phyloP scores from a whole-genome alignment of 192 early-diverging fungal genomes.

The Phycomyces blakesleeanus region DNA sequence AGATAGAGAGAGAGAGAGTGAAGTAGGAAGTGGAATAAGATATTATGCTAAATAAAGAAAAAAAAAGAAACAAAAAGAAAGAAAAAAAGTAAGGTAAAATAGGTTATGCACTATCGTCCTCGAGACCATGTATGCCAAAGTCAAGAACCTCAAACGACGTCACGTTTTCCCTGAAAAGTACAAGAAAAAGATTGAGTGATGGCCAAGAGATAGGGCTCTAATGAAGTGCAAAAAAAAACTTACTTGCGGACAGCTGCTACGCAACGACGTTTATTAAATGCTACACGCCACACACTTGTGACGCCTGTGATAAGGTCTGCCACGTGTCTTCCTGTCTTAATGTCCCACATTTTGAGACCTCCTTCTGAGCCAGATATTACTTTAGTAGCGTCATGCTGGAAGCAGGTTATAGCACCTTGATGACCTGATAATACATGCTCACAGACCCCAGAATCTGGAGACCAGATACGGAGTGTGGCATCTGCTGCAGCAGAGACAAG shows the following conservation, averaged over 20 bases:
- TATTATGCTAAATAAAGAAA: no score
- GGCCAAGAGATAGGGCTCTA: neutral
- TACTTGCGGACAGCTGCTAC: constrained; percentile 73
- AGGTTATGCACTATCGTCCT: constrained; percentile 33
- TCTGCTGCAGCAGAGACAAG: constrained; percentile 96
- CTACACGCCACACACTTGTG: constrained; percentile 89
- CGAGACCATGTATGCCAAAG: constrained; percentile 61
- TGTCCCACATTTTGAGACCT: constrained; percentile 95
- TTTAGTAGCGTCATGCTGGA: constrained; percentile 92
- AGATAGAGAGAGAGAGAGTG: no score
- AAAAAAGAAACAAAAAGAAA: no score
- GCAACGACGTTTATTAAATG: constrained; percentile 85
- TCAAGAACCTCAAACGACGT: constrained; percentile 85
- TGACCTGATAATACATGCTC: constrained; percentile 75
- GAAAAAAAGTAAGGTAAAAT: no score
- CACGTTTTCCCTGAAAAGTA: constrained; percentile 30
- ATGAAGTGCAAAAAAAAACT: constrained; percentile 13
- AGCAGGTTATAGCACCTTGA: constrained; percentile 91
- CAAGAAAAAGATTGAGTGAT: neutral
- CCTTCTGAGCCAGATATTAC: constrained; percentile 94
- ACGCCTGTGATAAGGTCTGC: constrained; percentile 81
- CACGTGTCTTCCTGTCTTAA: constrained; percentile 77
- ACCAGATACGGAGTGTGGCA: constrained; percentile 90
- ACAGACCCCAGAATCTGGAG: constrained; percentile 57
- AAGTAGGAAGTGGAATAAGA: no score